phyloP scores from a whole-genome alignment of 805 yeast species.

The Candida koratica region DNA sequence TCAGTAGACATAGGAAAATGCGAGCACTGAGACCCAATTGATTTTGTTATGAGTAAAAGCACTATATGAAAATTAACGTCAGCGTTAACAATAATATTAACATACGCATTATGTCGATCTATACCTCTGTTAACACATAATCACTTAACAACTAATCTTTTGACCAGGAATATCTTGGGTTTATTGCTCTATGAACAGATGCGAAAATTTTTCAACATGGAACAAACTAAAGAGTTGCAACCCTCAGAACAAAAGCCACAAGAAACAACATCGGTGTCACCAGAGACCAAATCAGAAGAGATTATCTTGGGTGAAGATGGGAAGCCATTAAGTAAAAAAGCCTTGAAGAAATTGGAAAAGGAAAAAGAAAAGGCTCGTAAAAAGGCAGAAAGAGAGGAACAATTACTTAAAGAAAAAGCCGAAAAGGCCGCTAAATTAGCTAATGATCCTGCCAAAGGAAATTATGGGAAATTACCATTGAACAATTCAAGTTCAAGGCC shows the following conservation, averaged over 20 bases:
- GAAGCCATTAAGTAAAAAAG: slow-evolving; percentile 86
- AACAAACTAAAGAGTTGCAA: slow-evolving; percentile 17
- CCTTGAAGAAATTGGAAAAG: slow-evolving; percentile 89
- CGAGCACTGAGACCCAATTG: too few species aligned
- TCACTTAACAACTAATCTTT: too few species aligned
- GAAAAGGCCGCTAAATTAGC: slow-evolving; percentile 65
- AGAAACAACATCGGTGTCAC: not conserved
- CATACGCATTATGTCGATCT: too few species aligned
- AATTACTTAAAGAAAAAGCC: slow-evolving; percentile 81
- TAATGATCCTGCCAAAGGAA: slow-evolving; percentile 79
- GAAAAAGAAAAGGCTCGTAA: slow-evolving; percentile 89
- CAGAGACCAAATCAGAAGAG: slow-evolving; percentile 4
- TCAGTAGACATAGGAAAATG: too few species aligned
- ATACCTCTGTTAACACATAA: too few species aligned
- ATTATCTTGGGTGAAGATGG: slow-evolving; percentile 64
- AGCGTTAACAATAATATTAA: too few species aligned
- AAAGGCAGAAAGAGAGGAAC: slow-evolving; percentile 89
- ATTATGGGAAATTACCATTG: slow-evolving; percentile 87
- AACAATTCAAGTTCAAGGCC: slow-evolving; percentile 72
- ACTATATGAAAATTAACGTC: too few species aligned
- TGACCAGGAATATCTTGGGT: too few species aligned
- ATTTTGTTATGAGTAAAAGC: too few species aligned
- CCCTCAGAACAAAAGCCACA: slow-evolving; percentile 13
- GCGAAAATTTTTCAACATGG: slow-evolving; percentile 9
- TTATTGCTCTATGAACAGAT: too few species aligned